Evolutionary conservation across 805 yeast genomes (phyloP).

Genomic region (Debaryomyces maramus): DNA sequence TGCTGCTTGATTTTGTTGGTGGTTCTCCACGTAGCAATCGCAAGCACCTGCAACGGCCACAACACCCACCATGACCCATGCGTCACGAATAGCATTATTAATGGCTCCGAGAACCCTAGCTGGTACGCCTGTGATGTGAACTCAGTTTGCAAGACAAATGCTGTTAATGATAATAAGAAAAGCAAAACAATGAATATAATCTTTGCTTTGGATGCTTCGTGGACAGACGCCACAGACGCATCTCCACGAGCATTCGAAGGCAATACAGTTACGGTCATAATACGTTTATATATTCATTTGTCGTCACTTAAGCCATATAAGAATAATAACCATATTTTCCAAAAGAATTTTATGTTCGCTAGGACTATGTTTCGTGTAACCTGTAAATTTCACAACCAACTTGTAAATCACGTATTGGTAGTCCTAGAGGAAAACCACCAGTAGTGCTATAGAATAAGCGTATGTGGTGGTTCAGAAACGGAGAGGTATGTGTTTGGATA

Average conservation of each 20-base stretch:
- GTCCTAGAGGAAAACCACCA: too few relatives aligned
- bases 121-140: slow-evolving; percentile 68
- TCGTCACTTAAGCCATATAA: not conserved
- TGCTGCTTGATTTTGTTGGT: slow-evolving; percentile 12
- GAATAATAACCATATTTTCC: too few relatives aligned
- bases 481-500: too few relatives aligned
- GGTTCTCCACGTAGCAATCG: slow-evolving; percentile 50
- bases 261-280: slow-evolving; percentile 38
- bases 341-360: not conserved
- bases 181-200: slow-evolving; percentile 32
- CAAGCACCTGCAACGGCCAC: slow-evolving; percentile 66
- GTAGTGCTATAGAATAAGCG: too few relatives aligned
- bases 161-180: slow-evolving; percentile 37
- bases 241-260: slow-evolving; percentile 18
- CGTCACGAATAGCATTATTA: slow-evolving; percentile 62
- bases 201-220: slow-evolving; percentile 35
- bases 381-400: not conserved
- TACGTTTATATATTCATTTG: not conserved
- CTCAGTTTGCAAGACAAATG: slow-evolving; percentile 82
- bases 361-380: not conserved
- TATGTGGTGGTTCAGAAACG: too few relatives aligned
- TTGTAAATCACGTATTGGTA: not conserved
- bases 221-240: slow-evolving; percentile 21
- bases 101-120: slow-evolving; percentile 64
- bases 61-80: slow-evolving; percentile 77